Conservation (phyloP, 1,284 basidiomycete genomes). For the Rhodotorula sp. region DNA sequence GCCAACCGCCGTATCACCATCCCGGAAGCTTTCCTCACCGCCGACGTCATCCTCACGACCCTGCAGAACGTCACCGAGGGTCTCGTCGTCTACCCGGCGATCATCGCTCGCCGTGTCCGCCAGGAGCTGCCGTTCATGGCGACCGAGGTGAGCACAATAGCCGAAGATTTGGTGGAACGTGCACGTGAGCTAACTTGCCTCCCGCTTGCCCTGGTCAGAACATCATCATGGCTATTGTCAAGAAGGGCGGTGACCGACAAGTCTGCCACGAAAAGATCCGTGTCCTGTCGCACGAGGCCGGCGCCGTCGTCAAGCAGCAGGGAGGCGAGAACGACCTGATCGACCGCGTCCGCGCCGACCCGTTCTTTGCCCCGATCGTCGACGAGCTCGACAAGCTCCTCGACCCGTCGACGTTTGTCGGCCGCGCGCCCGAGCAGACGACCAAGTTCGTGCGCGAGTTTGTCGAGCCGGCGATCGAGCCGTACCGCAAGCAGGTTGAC, state of each 20-base stretch:
- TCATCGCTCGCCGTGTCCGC: slow-evolving; percentile 85
- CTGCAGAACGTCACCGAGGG: slow-evolving; percentile 97
- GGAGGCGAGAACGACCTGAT: slow-evolving; percentile 97
- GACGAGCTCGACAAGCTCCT: slow-evolving; percentile 57
- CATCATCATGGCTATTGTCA: slow-evolving; percentile 99
- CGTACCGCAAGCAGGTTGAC: slow-evolving; percentile 63
- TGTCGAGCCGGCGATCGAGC: slow-evolving; percentile 80
- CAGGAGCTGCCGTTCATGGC: slow-evolving; percentile 98
- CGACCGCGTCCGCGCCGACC: slow-evolving; percentile 70
- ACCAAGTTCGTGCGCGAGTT: slow-evolving; percentile 81
- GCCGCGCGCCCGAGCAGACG: slow-evolving; percentile 91
- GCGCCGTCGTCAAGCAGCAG: slow-evolving; percentile 88
- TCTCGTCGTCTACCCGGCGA: slow-evolving; percentile 93
- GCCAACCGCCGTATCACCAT: slow-evolving; percentile 95
- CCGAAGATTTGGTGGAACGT: too few species aligned
- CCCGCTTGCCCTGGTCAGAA: slow-evolving; percentile 58
- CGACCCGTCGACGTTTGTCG: slow-evolving; percentile 82
- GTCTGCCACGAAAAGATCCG: slow-evolving; percentile 95
- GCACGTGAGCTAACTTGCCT: slow-evolving; percentile 52
- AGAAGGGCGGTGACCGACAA: slow-evolving; percentile 89
- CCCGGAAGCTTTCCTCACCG: slow-evolving; percentile 94
- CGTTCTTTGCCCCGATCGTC: slow-evolving; percentile 63
- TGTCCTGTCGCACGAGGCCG: slow-evolving; percentile 95
- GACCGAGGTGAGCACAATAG: slow-evolving; percentile 37
- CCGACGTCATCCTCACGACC: slow-evolving; percentile 92